A percentile compares a stretch with the other conserved stretches of the same genome.
Conservation (phyloP, 768 basidiomycete genomes). For the Leccinum fibrillosum region DNA sequence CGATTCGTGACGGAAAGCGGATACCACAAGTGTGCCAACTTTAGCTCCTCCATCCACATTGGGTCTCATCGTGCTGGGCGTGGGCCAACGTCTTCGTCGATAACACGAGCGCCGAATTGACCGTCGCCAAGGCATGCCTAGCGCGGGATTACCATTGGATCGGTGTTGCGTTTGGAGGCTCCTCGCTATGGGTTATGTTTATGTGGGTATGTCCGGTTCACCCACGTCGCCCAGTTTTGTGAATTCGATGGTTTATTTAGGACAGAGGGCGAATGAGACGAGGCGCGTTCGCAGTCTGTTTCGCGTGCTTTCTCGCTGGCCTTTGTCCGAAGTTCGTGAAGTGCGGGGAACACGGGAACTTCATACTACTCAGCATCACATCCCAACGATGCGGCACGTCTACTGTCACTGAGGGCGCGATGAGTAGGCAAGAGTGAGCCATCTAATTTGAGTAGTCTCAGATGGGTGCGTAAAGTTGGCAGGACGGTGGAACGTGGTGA, state of each 20-base stretch:
- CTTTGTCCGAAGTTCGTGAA: background rate
- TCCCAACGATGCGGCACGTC: too few relatives aligned
- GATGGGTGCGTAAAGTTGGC: background rate
- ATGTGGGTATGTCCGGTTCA: background rate
- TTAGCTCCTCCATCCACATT: background rate
- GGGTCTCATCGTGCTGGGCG: background rate
- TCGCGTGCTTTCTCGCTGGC: background rate
- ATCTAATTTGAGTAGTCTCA: background rate
- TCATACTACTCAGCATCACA: too few relatives aligned
- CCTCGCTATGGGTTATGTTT: background rate
- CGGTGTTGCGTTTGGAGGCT: background rate
- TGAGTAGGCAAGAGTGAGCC: too few relatives aligned
- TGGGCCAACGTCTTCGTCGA: background rate
- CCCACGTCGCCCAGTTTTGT: background rate
- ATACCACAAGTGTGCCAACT: too few relatives aligned
- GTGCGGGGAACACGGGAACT: background rate
- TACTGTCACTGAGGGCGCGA: too few relatives aligned
- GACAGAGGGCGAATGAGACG: background rate
- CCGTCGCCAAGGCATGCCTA: background rate
- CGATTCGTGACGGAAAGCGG: too few relatives aligned
- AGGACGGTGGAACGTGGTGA: background rate
- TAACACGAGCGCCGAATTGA: background rate
- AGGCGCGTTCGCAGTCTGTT: background rate
- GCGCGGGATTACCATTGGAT: background rate
- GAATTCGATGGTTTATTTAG: background rate